phyloP scores from a whole-genome alignment of 768 basidiomycete species.

The Lactarius deliciosus region DNA sequence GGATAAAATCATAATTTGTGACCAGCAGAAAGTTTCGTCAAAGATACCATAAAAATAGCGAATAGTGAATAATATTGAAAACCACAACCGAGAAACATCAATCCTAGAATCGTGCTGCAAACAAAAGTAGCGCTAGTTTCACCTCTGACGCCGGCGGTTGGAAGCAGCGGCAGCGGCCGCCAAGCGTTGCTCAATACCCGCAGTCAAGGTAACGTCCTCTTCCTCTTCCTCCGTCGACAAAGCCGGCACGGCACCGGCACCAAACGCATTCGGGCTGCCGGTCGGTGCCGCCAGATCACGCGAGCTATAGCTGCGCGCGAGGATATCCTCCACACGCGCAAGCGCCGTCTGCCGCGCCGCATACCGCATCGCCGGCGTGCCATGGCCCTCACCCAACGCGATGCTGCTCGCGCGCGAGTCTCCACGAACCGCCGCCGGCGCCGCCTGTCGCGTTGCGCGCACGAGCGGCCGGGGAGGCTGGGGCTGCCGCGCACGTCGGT shows the following conservation, averaged over 20 bases:
- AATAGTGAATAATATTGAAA: too few species aligned
- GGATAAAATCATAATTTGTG: too few species aligned
- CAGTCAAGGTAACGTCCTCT: slow-evolving; percentile 17
- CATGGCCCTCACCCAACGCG: slow-evolving; percentile 13
- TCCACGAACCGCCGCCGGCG: neutral
- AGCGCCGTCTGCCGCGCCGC: slow-evolving; percentile 34
- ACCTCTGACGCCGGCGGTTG: neutral
- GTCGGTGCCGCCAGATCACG: slow-evolving; percentile 13
- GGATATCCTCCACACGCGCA: slow-evolving; percentile 35
- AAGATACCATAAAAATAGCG: too few species aligned
- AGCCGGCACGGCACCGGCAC: slow-evolving; percentile 7
- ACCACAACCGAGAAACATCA: too few species aligned
- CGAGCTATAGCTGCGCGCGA: slow-evolving; percentile 35
- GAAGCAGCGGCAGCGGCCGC: neutral
- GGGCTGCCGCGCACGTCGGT: neutral
- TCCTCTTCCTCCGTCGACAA: slow-evolving; percentile 10
- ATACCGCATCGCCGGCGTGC: slow-evolving; percentile 34
- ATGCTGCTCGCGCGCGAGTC: slow-evolving; percentile 25
- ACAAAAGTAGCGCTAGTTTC: neutral
- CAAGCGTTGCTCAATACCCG: slow-evolving; percentile 30
- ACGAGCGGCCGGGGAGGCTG: neutral
- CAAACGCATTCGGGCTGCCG: slow-evolving; percentile 31
- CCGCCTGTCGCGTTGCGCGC: neutral
- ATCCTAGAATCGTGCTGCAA: too few species aligned
- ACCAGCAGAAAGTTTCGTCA: too few species aligned